Evolutionary conservation across 2,329 filamentous ascomycete species (phyloP).

Genomic region (Elsinoe necatrix): DNA sequence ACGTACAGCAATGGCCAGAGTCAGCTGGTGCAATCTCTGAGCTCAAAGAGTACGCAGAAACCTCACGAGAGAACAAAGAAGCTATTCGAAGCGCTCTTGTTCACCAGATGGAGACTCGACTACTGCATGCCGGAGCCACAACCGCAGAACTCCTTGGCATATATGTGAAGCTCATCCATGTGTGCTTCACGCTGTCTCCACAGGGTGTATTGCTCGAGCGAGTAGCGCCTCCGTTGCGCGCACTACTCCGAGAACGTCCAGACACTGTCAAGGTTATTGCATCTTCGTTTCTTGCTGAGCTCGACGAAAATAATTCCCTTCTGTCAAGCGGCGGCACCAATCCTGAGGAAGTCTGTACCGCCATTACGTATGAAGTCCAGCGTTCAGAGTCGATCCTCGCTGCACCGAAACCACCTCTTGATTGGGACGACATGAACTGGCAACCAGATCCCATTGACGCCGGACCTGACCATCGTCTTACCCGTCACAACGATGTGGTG

Average conservation of each 20-base stretch:
- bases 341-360: constrained; percentile 48
- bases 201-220: constrained; percentile 69
- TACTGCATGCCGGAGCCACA: constrained; percentile 68
- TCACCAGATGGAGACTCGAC: constrained; percentile 52
- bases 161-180: constrained; percentile 71
- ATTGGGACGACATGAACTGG: constrained; percentile 93
- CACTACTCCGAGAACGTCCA: constrained; percentile 68
- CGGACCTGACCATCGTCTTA: constrained; percentile 78
- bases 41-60: constrained; percentile 51
- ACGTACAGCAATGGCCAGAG: constrained; percentile 65
- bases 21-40: constrained; percentile 67
- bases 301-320: constrained; percentile 36
- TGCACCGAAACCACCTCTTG: constrained; percentile 38
- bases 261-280: constrained; percentile 74
- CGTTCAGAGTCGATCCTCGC: constrained; percentile 36
- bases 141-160: constrained; percentile 67
- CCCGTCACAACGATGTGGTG: constrained; percentile 82
- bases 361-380: constrained; percentile 59
- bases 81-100: constrained; percentile 64
- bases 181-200: constrained; percentile 66
- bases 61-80: constrained; percentile 58
- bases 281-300: constrained; percentile 59
- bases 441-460: constrained; percentile 87
- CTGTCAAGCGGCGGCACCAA: constrained; percentile 30
- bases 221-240: constrained; percentile 62